A percentile compares a stretch with the other conserved stretches of the same genome.
phyloP scores from a whole-genome alignment of 495 filamentous ascomycete genomes.

The Hypoxylon fragiforme region DNA sequence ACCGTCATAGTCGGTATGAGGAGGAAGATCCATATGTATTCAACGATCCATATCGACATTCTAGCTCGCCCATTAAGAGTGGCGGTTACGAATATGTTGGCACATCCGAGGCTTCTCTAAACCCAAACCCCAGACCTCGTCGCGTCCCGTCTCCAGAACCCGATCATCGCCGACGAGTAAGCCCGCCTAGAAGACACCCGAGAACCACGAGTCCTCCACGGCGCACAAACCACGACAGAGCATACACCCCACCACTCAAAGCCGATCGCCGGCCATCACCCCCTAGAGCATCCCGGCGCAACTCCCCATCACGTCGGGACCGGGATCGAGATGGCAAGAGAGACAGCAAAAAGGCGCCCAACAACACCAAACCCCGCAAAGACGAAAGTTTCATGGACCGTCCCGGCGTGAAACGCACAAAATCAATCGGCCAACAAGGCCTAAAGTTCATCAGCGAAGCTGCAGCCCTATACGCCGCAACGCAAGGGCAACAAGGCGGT shows the following conservation, averaged over 20 bases:
- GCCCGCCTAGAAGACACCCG: slow-evolving; percentile 15
- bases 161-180: slow-evolving; percentile 13
- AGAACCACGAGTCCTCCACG: slow-evolving; percentile 37
- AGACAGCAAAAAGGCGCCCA: slow-evolving; percentile 2
- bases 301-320: slow-evolving; percentile 16
- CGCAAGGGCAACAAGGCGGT: slow-evolving; percentile 12
- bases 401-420: slow-evolving; percentile 23
- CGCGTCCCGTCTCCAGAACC: slow-evolving; percentile 13
- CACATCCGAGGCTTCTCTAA: slow-evolving; percentile 26
- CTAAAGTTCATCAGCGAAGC: slow-evolving; percentile 36
- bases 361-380: slow-evolving; percentile 11
- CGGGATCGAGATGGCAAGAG: background rate
- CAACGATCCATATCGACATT: slow-evolving; percentile 37
- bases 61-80: slow-evolving; percentile 27
- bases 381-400: slow-evolving; percentile 19
- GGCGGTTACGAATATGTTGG: slow-evolving; percentile 36
- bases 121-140: slow-evolving; percentile 8
- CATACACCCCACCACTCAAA: slow-evolving; percentile 12
- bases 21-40: slow-evolving; percentile 37
- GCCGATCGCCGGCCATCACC: slow-evolving; percentile 10
- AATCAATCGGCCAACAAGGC: slow-evolving; percentile 32
- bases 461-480: slow-evolving; percentile 35
- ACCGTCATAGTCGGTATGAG: slow-evolving; percentile 30
- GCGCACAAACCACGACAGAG: slow-evolving; percentile 16
- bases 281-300: slow-evolving; percentile 20